Evolutionary conservation across 192 early-diverging fungal genomes (phyloP), one percentile per base, ranked within the genome.

Genomic region (Glomus cerebriforme): DNA sequence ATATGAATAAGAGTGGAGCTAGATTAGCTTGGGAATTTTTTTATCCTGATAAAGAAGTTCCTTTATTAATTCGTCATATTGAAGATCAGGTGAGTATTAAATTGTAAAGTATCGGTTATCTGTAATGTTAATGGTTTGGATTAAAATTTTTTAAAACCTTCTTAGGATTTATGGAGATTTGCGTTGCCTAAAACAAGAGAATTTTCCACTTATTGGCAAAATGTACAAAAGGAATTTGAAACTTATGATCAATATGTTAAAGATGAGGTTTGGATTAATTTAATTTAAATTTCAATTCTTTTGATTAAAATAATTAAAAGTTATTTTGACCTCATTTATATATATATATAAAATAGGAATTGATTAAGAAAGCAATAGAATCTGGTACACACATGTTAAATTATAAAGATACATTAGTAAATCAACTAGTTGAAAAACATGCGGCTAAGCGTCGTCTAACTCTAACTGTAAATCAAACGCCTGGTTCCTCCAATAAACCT

Each of bases 21-120:
- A 70, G 68, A 26, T 70, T 70, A 45, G 68, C 68, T 4, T 70
- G 68, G 68, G 68, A 70, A 45, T 70, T 70, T n/a, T 70, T 70
- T 70, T 70, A 34, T 34, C 68, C 68, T 45, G n/a, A 45, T 45
- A 70, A 70, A 29, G 37, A 39, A 27, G 68, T 70, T 27, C 68
- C 68, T 43, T 70, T 45, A 27, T 4, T 70, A 15, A 47, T 70
- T 70, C 35, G 39, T 10, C 35, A 70, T 70, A 70, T 70, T 45
- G 68, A 70, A 37, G 68, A 70, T 26, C 47, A 45, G 2, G 68
- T 70, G 19, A 26, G 24, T 3, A 27, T 27, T 29, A 63, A 63
- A 39, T 39, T 39, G 8, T 9, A 7, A 8, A 39, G 9, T 8
- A 9, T 39, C n/a, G 7, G 37, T 39, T 39, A 39, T 39, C 1